A percentile compares a stretch with the other conserved stretches of the same genome.
Conservation (phyloP, 2,329 filamentous ascomycete genomes). For the Colletotrichum incanum region DNA sequence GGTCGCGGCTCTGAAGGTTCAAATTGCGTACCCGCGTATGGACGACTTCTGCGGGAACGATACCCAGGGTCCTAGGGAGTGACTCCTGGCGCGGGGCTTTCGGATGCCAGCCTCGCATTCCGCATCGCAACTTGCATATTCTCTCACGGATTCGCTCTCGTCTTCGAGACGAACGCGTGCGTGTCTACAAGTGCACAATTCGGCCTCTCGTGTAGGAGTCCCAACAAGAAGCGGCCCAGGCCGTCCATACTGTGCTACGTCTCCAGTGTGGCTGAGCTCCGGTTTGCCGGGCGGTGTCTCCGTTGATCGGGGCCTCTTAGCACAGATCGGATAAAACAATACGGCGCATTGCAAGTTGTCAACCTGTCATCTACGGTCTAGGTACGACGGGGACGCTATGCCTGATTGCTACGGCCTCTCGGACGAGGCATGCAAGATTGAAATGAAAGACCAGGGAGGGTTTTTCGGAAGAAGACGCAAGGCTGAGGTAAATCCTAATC, state of each 20-base stretch:
- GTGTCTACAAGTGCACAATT: not conserved
- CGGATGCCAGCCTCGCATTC: constrained; percentile 25
- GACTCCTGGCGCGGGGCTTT: constrained; percentile 8
- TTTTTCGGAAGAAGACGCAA: constrained; percentile 1
- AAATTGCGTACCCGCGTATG: constrained; percentile 41
- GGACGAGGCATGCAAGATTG: not conserved
- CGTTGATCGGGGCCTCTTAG: constrained; percentile 32
- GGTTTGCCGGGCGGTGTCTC: constrained; percentile 38
- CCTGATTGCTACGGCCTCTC: constrained; percentile 1
- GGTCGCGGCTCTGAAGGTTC: constrained; percentile 39
- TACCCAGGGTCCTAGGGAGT: constrained; percentile 25
- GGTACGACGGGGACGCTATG: constrained; percentile 9
- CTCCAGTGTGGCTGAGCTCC: constrained; percentile 41
- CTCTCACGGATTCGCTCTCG: constrained; percentile 18
- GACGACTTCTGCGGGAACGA: constrained; percentile 32
- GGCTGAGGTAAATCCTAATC: constrained; percentile 19
- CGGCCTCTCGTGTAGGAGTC: constrained; percentile 7
- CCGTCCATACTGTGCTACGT: constrained; percentile 25
- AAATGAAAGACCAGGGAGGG: constrained; percentile 7
- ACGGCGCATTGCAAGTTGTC: constrained; percentile 8
- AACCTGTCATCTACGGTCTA: constrained; percentile 24
- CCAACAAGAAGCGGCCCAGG: constrained; percentile 27
- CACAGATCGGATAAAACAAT: constrained; percentile 28
- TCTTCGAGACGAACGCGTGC: constrained; percentile 1
- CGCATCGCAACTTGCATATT: constrained; percentile 6